These are phyloP conservation scores for Trichoderma brevicompactum DNA, from an alignment of 2,329 filamentous ascomycete genomes.

Conservation along the genomic window DNA sequence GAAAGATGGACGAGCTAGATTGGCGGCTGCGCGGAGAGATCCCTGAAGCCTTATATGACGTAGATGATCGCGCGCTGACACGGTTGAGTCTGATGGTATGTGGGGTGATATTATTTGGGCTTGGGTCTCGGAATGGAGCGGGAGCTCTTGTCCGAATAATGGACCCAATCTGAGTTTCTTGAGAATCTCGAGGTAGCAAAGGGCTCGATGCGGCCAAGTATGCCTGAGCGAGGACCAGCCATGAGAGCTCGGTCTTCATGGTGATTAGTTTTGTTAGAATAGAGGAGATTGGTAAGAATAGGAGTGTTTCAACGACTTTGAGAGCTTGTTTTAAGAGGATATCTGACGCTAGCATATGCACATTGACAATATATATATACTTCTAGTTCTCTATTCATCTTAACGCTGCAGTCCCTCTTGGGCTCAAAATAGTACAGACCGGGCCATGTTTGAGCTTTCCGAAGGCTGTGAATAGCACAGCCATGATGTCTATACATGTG, in stretches of 20 bases:
- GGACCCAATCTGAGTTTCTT: not conserved
- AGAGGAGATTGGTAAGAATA: too few species aligned
- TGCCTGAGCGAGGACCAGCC: not conserved
- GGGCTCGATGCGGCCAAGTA: not conserved
- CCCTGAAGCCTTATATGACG: not conserved
- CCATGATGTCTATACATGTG: not conserved
- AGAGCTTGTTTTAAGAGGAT: not conserved
- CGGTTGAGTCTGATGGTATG: not conserved
- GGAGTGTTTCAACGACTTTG: not conserved
- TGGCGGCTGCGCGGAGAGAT: not conserved
- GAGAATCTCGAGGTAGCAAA: not conserved
- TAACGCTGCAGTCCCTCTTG: not conserved
- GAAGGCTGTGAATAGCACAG: not conserved
- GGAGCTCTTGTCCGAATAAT: not conserved
- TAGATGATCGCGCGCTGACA: not conserved
- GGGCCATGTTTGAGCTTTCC: not conserved
- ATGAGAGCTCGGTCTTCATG: not conserved
- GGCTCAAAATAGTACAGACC: not conserved
- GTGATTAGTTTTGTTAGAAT: not conserved
- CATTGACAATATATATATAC: not conserved
- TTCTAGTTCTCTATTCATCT: not conserved
- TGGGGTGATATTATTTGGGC: not conserved
- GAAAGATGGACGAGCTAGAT: not conserved
- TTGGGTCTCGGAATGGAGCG: not conserved
- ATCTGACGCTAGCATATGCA: not conserved